These are phyloP conservation scores for Sclerotinia spermophila DNA, from an alignment of 2,329 filamentous ascomycete species.

Conservation along the genomic window DNA sequence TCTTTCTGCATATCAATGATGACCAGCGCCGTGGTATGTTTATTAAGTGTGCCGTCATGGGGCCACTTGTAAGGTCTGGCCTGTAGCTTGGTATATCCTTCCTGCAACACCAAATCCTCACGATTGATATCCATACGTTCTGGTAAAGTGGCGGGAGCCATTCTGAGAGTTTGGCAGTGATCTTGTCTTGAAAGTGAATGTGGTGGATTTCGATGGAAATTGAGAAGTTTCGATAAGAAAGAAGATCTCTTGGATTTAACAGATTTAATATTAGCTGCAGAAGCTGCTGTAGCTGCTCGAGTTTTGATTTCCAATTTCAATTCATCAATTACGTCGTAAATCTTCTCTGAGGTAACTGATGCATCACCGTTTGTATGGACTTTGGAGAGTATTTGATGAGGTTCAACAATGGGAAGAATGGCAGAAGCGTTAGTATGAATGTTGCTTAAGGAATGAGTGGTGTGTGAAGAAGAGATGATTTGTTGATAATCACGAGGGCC, in stretches of 20 bases:
- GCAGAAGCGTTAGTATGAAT: background rate
- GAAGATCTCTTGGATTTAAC: background rate
- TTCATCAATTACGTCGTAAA: slow-evolving; percentile 17
- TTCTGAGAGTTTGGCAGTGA: background rate
- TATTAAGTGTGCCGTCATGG: slow-evolving; percentile 40
- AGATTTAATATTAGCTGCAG: background rate
- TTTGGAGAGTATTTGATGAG: slow-evolving; percentile 1
- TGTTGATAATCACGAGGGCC: slow-evolving; percentile 3
- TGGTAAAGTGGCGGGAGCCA: background rate
- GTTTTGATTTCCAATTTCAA: slow-evolving; percentile 12
- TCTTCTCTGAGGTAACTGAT: slow-evolving; percentile 3
- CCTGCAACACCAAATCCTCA: background rate
- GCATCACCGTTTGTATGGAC: background rate
- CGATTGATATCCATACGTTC: background rate
- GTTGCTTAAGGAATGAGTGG: background rate
- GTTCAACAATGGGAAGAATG: background rate
- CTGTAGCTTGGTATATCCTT: slow-evolving; percentile 17
- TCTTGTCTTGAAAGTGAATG: background rate
- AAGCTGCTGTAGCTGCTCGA: background rate
- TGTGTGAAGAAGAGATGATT: background rate
- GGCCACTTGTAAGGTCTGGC: slow-evolving; percentile 42
- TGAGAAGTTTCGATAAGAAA: slow-evolving; percentile 1
- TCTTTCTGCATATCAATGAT: slow-evolving; percentile 56
- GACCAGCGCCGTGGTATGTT: slow-evolving; percentile 46
- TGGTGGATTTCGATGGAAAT: background rate